Percentiles rank a stretch among this genome's conserved stretches.
phyloP scores from a whole-genome alignment of 306 rosid genomes.

The Pyrus bretschneideri region DNA sequence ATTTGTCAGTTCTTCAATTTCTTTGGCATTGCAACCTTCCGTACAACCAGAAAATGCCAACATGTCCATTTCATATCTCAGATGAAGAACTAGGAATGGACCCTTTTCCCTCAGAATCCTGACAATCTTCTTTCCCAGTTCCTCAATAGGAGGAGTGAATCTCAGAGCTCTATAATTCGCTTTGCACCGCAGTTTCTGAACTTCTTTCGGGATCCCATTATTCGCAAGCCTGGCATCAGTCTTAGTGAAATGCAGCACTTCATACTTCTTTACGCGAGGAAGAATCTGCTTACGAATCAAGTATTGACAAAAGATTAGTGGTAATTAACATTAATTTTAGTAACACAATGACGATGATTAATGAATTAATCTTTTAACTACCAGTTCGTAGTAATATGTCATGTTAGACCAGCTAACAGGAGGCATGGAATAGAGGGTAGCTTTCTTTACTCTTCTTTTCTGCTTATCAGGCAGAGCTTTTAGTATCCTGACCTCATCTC shows the following conservation, averaged over 20 bases:
- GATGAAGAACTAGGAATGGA: slow-evolving; percentile 83
- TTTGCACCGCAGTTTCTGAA: slow-evolving; percentile 77
- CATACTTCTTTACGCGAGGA: slow-evolving; percentile 58
- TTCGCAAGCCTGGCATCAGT: slow-evolving; percentile 85
- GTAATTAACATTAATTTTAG: not conserved
- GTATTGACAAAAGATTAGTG: not conserved
- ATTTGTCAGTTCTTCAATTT: slow-evolving; percentile 68
- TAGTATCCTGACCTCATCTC: slow-evolving; percentile 61
- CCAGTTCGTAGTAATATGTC: slow-evolving; percentile 58
- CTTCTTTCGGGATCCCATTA: slow-evolving; percentile 56
- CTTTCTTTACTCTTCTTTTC: slow-evolving; percentile 38
- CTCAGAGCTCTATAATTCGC: slow-evolving; percentile 69
- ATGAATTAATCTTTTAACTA: not conserved
- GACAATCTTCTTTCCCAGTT: slow-evolving; percentile 70
- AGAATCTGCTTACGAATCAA: slow-evolving; percentile 37
- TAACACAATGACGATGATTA: not conserved
- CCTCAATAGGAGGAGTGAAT: slow-evolving; percentile 67
- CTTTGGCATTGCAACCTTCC: slow-evolving; percentile 70
- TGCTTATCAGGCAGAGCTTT: slow-evolving; percentile 55
- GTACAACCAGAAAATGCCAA: slow-evolving; percentile 90
- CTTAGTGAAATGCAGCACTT: slow-evolving; percentile 71
- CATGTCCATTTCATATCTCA: slow-evolving; percentile 93
- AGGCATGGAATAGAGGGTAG: slow-evolving; percentile 38
- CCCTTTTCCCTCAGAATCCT: slow-evolving; percentile 57
- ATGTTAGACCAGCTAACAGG: slow-evolving; percentile 79